These are phyloP conservation scores for Xylaria sp. DNA, from an alignment of 2,329 filamentous ascomycete species.

Conservation along the genomic window DNA sequence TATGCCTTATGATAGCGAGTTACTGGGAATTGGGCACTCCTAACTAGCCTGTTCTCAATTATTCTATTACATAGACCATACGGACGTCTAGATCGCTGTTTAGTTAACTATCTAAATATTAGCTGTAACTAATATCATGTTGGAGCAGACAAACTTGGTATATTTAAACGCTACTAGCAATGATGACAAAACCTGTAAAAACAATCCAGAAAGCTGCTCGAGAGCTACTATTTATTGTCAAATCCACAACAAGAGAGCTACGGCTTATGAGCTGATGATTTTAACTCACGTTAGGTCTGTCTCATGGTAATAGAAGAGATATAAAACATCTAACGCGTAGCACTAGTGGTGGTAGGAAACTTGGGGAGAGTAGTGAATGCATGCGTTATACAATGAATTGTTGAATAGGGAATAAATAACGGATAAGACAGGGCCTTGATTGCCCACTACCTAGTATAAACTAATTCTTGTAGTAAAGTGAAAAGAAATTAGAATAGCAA, in stretches of 20 bases:
- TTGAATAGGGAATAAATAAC: not conserved
- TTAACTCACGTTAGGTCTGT: conserved; percentile 27
- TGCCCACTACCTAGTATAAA: not conserved
- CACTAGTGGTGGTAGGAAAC: conserved; percentile 25
- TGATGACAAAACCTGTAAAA: not conserved
- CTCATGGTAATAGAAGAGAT: conserved; percentile 35
- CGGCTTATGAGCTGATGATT: conserved; percentile 8
- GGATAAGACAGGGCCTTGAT: not conserved
- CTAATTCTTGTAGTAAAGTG: not conserved
- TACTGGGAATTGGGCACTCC: not conserved
- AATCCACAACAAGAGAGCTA: conserved; percentile 7
- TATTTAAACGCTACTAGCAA: not conserved
- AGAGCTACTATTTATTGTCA: conserved; percentile 19
- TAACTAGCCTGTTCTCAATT: not conserved
- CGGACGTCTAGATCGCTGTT: not conserved
- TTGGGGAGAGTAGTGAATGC: conserved; percentile 1
- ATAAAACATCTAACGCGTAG: conserved; percentile 32
- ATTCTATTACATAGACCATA: not conserved
- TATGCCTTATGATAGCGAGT: not conserved
- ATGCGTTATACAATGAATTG: not conserved
- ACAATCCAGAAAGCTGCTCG: not conserved
- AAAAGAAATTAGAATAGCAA: not conserved
- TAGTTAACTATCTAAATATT: not conserved
- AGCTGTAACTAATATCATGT: conserved; percentile 10
- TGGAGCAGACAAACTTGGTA: conserved; percentile 1